phyloP scores from a whole-genome alignment of 2,329 filamentous ascomycete genomes.

The Exutisphaerella laricina region DNA sequence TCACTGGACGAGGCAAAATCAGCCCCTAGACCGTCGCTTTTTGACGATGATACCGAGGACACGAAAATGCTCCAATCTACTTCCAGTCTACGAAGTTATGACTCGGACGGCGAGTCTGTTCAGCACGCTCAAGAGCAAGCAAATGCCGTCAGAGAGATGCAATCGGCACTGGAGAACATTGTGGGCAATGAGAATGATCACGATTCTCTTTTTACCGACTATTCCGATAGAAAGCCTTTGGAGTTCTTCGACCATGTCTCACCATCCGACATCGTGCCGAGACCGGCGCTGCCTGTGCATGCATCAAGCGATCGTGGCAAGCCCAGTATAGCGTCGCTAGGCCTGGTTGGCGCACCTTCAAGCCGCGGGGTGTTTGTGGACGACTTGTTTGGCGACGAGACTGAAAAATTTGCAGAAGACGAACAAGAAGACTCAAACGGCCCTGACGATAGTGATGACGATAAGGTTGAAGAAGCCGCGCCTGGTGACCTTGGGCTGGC shows the following conservation, averaged over 20 bases:
- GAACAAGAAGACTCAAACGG: slow-evolving; percentile 69
- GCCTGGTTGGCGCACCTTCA: slow-evolving; percentile 79
- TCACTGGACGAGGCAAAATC: slow-evolving; percentile 64
- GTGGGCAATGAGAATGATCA: slow-evolving; percentile 69
- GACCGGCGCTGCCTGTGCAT: slow-evolving; percentile 12
- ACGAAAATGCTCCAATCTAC: slow-evolving; percentile 72
- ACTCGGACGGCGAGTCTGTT: slow-evolving; percentile 59
- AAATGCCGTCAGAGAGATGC: slow-evolving; percentile 84
- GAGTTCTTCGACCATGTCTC: slow-evolving; percentile 18
- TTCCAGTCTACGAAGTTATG: slow-evolving; percentile 74
- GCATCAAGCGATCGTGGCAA: slow-evolving; percentile 54
- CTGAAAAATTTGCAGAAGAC: slow-evolving; percentile 77
- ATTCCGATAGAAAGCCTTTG: slow-evolving; percentile 54
- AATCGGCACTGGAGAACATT: slow-evolving; percentile 85
- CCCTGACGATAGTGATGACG: slow-evolving; percentile 58
- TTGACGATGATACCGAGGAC: slow-evolving; percentile 69
- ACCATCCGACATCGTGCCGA: slow-evolving; percentile 16
- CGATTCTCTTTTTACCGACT: slow-evolving; percentile 59
- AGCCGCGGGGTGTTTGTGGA: slow-evolving; percentile 89
- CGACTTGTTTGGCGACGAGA: slow-evolving; percentile 87
- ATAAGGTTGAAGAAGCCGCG: slow-evolving; percentile 88
- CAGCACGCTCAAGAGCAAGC: slow-evolving; percentile 58
- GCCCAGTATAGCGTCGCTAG: slow-evolving; percentile 84
- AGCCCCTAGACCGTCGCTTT: slow-evolving; percentile 50
- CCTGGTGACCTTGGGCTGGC: slow-evolving; percentile 89